Evolutionary conservation across 2,329 filamentous ascomycete species (phyloP), one percentile per base, ranked within the genome.

Genomic region (Diplodia intermedia): DNA sequence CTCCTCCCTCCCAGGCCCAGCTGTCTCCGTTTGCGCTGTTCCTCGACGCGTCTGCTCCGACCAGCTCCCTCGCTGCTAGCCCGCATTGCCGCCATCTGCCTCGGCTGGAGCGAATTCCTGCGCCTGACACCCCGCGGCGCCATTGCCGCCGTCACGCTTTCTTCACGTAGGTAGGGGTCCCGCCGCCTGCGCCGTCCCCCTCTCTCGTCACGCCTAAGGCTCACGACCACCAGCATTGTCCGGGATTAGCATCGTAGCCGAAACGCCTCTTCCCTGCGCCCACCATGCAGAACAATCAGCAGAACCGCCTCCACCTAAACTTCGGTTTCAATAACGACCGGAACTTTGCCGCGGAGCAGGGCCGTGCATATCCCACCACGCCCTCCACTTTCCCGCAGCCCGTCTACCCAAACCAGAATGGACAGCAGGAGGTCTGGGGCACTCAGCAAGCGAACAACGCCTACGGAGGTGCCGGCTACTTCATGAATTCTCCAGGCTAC

Each of bases 331-430:
- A 63, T 38, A 78, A 77, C 68, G 76, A 79, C 72, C 77, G 81
- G 69, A 81, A 82, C 72, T 80, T 81, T 73, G 77, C 77, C 69
- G 78, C 78, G 68, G 79, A 81, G 69, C 74, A 77, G 72, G 82
- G 82, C 67, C 81, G 83, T 70, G 80, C 81, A 68, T 85, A 82
- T 75, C 83, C 83, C 65, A 85, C 94, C 65, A 97, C 94, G 11
- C 94, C 94, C 65, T 97, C 94, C 72, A 97, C 94, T 69, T 98
- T 98, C 77, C 94, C 94, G 14, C 94, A 98, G 82, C 94, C 94
- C 69, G 91, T 97, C 78, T 89, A 88, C 75, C 85, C 86, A 62
- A 85, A 85, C 74, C 83, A 86, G 73, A 82, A 83, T 66, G 85
- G 85, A 56, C 86, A 88, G 78, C 87, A 89, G 72, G 88, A 90